These are phyloP conservation scores for Vinca minor DNA, from an alignment of 257 asterid genomes.

Conservation along the genomic window DNA sequence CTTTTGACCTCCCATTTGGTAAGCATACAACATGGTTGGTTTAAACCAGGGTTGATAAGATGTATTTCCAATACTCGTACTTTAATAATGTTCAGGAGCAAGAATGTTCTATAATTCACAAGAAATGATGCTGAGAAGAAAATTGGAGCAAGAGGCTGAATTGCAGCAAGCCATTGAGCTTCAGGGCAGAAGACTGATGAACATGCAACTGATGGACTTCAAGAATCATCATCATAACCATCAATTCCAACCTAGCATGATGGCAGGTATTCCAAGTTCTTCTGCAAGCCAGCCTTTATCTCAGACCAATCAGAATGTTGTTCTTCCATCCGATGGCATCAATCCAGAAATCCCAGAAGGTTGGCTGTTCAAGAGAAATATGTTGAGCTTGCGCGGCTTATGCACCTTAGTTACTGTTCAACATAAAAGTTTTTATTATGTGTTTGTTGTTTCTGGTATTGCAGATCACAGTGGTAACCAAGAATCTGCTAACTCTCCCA, in stretches of 20 bases:
- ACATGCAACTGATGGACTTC: conserved; percentile 60
- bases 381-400: neutral
- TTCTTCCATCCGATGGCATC: conserved; percentile 27
- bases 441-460: neutral
- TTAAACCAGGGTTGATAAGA: neutral
- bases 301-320: conserved; percentile 32
- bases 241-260: conserved; percentile 37
- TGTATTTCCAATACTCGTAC: neutral
- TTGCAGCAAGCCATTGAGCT: conserved; percentile 72
- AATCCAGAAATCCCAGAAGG: conserved; percentile 50
- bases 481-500: conserved; percentile 25
- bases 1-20: conserved; percentile 70
- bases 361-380: conserved; percentile 12
- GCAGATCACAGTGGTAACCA: conserved; percentile 32
- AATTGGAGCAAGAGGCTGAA: conserved; percentile 69
- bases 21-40: conserved; percentile 1
- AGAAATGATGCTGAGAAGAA: conserved; percentile 62
- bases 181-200: conserved; percentile 71
- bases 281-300: conserved; percentile 42
- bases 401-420: neutral
- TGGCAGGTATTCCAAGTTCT: conserved; percentile 31
- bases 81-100: conserved; percentile 28
- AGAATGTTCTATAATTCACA: conserved; percentile 60
- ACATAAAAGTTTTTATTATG: too few species aligned
- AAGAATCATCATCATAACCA: conserved; percentile 41